Evolutionary conservation across 345 rosid genomes (phyloP).

Genomic region (Salix brachista): DNA sequence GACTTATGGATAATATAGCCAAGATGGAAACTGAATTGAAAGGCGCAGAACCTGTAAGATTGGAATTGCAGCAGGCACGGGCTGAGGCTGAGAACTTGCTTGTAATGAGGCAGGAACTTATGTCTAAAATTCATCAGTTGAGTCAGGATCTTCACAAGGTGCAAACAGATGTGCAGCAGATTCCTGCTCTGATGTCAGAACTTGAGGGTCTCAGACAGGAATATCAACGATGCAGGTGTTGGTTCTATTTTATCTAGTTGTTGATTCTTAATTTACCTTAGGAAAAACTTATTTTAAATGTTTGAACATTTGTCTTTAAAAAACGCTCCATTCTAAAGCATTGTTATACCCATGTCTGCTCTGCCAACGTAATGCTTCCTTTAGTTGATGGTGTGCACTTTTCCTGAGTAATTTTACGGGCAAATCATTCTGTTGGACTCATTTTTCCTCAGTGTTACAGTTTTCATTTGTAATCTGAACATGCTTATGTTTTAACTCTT

Average conservation of each 20-base stretch:
- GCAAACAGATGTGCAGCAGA: constrained; percentile 70
- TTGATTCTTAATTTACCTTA: not conserved
- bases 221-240: constrained; percentile 87
- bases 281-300: not conserved
- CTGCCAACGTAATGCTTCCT: not conserved
- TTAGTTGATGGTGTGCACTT: no score
- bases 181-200: constrained; percentile 72
- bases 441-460: no score
- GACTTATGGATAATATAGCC: constrained; percentile 57
- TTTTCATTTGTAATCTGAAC: no score
- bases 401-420: no score
- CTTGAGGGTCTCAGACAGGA: constrained; percentile 83
- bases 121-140: constrained; percentile 70
- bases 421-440: no score
- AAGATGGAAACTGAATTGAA: constrained; percentile 78
- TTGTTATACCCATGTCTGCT: not conserved
- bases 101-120: constrained; percentile 70
- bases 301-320: not conserved
- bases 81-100: constrained; percentile 67
- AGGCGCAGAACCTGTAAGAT: constrained; percentile 59
- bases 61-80: constrained; percentile 70
- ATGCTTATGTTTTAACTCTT: not conserved
- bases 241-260: constrained; percentile 17
- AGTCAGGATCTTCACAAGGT: constrained; percentile 71
- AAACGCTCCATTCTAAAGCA: not conserved